These are phyloP conservation scores for Teratosphaeriaceae sp. DNA, from an alignment of 2,329 filamentous ascomycete genomes.

Conservation along the genomic window DNA sequence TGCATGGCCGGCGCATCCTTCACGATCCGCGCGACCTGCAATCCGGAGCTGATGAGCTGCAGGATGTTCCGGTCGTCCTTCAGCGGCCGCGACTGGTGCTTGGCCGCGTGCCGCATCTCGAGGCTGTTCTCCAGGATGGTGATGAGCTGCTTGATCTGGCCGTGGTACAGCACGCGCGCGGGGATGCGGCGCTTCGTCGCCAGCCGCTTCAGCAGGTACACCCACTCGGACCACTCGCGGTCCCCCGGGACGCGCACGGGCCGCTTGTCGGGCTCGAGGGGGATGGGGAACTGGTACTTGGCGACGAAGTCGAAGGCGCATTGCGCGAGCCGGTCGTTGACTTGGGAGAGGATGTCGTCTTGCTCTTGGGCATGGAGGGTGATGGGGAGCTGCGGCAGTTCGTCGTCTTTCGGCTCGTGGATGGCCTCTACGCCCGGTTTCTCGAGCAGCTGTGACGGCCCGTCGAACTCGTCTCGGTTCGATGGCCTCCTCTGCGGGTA, in stretches of 20 bases:
- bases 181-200: constrained; percentile 83
- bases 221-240: constrained; percentile 88
- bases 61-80: constrained; percentile 87
- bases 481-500: constrained; percentile 60
- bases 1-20: constrained; percentile 81
- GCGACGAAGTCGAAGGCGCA: constrained; percentile 88
- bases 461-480: constrained; percentile 85
- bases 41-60: constrained; percentile 78
- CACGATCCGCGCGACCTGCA: constrained; percentile 80
- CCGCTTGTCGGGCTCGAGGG: constrained; percentile 73
- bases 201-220: constrained; percentile 76
- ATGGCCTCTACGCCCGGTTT: constrained; percentile 59
- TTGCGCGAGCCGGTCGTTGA: constrained; percentile 78
- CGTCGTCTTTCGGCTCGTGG: constrained; percentile 69
- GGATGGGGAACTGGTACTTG: constrained; percentile 86
- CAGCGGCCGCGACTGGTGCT: constrained; percentile 72
- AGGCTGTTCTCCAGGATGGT: constrained; percentile 83
- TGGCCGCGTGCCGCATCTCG: constrained; percentile 79
- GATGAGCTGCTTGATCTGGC: constrained; percentile 86
- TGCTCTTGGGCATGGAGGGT: constrained; percentile 79
- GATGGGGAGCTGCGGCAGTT: constrained; percentile 74
- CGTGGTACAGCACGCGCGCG: constrained; percentile 72
- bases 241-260: constrained; percentile 68
- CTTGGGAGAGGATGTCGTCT: constrained; percentile 69
- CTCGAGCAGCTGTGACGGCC: constrained; percentile 74